Evolutionary conservation across 1,284 basidiomycete genomes (phyloP).

Genomic region (Pascua guehoae): DNA sequence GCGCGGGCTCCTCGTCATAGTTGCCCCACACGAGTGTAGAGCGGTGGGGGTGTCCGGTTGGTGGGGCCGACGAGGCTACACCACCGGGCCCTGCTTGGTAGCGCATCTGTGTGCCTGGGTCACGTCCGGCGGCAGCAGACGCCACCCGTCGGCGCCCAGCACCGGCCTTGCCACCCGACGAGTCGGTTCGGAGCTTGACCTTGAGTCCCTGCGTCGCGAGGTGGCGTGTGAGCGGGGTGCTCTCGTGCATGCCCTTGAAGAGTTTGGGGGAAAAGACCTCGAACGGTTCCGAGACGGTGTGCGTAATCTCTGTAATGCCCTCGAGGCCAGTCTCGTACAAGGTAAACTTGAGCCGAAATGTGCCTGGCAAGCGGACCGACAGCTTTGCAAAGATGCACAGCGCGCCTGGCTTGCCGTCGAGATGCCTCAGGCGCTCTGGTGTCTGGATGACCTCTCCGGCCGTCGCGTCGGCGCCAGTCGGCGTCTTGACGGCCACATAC

Average conservation of each 20-base stretch:
- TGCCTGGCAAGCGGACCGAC: slow-evolving; percentile 46
- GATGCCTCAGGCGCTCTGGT: slow-evolving; percentile 42
- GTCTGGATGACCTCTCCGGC: slow-evolving; percentile 49
- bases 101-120: not conserved
- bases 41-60: not conserved
- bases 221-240: slow-evolving; percentile 47
- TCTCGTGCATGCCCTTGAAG: slow-evolving; percentile 50
- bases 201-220: slow-evolving; percentile 50
- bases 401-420: slow-evolving; percentile 38
- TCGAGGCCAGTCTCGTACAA: slow-evolving; percentile 43
- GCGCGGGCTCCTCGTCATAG: slow-evolving; percentile 3
- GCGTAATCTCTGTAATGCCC: slow-evolving; percentile 35
- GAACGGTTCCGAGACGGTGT: slow-evolving; percentile 44
- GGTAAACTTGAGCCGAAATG: slow-evolving; percentile 46
- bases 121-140: not conserved
- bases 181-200: slow-evolving; percentile 48
- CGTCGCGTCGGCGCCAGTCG: slow-evolving; percentile 45
- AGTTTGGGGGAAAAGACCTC: slow-evolving; percentile 51
- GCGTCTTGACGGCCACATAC: slow-evolving; percentile 41
- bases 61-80: not conserved
- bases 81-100: not conserved
- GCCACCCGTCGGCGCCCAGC: slow-evolving; percentile 7
- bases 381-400: slow-evolving; percentile 50
- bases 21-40: not conserved
- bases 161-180: slow-evolving; percentile 29